phyloP scores from a whole-genome alignment of 2,329 filamentous ascomycete genomes.

The Calycina marina region DNA sequence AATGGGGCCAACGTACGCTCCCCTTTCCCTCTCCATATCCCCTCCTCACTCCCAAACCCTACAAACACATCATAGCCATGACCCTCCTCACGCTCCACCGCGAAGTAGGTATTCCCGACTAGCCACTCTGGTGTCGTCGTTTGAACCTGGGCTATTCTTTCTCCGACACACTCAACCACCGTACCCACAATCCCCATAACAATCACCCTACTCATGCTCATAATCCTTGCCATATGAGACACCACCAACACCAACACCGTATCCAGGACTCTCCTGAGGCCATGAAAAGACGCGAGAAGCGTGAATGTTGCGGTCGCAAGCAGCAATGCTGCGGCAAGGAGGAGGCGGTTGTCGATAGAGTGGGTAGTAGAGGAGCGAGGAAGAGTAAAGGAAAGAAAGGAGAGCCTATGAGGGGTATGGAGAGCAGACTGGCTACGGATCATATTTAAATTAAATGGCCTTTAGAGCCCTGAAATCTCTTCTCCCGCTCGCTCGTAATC shows the following conservation, averaged over 20 bases:
- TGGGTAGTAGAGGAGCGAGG: not conserved
- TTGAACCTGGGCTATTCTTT: slow-evolving; percentile 8
- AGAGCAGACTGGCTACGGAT: too few relatives aligned
- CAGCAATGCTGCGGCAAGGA: not conserved
- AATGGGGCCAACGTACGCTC: slow-evolving; percentile 30
- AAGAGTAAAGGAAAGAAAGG: not conserved
- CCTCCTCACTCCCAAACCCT: too few relatives aligned
- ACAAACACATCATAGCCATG: slow-evolving; percentile 33
- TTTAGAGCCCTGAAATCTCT: too few relatives aligned
- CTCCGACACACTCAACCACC: not conserved
- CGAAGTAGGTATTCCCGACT: slow-evolving; percentile 27
- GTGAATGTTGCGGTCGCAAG: not conserved
- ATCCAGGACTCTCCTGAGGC: not conserved
- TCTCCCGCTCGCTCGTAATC: too few relatives aligned
- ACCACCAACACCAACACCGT: not conserved
- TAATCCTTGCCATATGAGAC: not conserved
- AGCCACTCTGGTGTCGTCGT: slow-evolving; percentile 29
- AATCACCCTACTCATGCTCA: not conserved
- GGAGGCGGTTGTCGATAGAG: not conserved
- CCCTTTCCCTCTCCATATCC: too few relatives aligned
- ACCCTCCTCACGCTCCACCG: slow-evolving; percentile 25
- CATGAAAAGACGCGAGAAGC: not conserved
- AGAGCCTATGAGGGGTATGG: not conserved
- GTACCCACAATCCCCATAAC: too few relatives aligned
- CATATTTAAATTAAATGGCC: too few relatives aligned